phyloP scores from a whole-genome alignment of 139 green algal genomes.

The Yamagishiella unicocca region DNA sequence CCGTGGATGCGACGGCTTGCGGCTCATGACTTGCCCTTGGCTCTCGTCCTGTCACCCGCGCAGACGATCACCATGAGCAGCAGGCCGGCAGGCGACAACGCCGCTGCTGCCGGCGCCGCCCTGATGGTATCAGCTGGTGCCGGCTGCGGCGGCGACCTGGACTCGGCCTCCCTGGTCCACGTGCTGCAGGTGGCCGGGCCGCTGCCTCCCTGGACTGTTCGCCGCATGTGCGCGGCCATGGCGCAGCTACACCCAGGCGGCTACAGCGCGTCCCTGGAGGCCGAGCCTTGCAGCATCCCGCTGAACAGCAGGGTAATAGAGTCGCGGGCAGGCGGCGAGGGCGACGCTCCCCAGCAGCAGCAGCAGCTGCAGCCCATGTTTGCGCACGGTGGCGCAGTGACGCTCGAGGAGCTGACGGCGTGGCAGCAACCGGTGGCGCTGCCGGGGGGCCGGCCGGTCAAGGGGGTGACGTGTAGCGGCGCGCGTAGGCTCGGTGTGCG shows the following conservation, averaged over 20 bases:
- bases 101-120: too few relatives aligned
- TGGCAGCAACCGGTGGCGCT: slow-evolving; percentile 24
- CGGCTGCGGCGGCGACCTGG: not conserved
- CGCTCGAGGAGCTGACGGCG: slow-evolving; percentile 19
- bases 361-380: not conserved
- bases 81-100: not conserved
- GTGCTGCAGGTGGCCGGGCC: slow-evolving; percentile 41
- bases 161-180: not conserved
- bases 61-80: slow-evolving; percentile 21
- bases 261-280: not conserved
- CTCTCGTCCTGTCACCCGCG: too few relatives aligned
- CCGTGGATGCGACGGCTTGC: not conserved
- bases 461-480: slow-evolving; percentile 4
- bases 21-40: not conserved
- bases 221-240: not conserved
- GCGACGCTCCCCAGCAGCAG: not conserved
- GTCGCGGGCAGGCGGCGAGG: not conserved
- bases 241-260: not conserved
- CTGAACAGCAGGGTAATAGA: slow-evolving; percentile 22
- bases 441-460: slow-evolving; percentile 26
- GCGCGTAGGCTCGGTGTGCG: not conserved
- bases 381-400: slow-evolving; percentile 11
- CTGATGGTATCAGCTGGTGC: not conserved
- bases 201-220: slow-evolving; percentile 38
- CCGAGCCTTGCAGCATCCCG: slow-evolving; percentile 29